Evolutionary conservation across 2,329 filamentous ascomycete species (phyloP), one percentile per base, ranked within the genome.

Genomic region (Phyllosticta capitalensis): DNA sequence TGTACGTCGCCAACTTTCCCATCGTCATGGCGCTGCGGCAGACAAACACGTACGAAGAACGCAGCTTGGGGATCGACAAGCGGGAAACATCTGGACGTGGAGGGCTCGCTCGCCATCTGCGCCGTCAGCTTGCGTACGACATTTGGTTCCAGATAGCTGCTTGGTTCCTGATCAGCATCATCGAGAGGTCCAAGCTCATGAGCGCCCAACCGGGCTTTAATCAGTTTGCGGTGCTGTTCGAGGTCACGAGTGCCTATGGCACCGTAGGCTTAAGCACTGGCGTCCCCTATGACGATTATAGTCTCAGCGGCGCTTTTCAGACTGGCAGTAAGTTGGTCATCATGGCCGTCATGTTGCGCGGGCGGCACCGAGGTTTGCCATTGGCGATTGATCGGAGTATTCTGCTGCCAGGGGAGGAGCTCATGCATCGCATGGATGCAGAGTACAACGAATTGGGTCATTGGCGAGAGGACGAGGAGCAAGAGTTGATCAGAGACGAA

Each of bases 1-100:
- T 86, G 82, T 87, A 86, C 68, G 81, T 86, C 50, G 83, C 83
- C 0, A 81, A 79, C 2, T 86, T 84, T 61, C 84, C 84, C 0
- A 79, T 86, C 21, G 79, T 82, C 24, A 83, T 86, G 61, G 83
- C 81, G 0, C 82, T 86, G 72, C 81, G 86, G 26, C 83, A 85
- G 67, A 86, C 85, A 48, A 89, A 89, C 66, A 82, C 87, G 28
- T 89, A 89, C 67, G 86, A 89, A 67, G 85, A 89, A 66, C 78
- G 83, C 6, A 85, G 82, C 0, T 74, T 89, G 1, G 85, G 85
- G 0, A 80, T 86, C 30, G 83, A 84, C 61, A 72, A 67, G 53
- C 60, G 53, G 20, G 64, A 64, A 51, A 55, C 64, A 21, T 5
- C 17, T 20, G 26, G 45, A 12, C 26, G 21, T 14, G 22, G 20